phyloP scores from a whole-genome alignment of 2,329 filamentous ascomycete species.

The Stromatinia cepivora region DNA sequence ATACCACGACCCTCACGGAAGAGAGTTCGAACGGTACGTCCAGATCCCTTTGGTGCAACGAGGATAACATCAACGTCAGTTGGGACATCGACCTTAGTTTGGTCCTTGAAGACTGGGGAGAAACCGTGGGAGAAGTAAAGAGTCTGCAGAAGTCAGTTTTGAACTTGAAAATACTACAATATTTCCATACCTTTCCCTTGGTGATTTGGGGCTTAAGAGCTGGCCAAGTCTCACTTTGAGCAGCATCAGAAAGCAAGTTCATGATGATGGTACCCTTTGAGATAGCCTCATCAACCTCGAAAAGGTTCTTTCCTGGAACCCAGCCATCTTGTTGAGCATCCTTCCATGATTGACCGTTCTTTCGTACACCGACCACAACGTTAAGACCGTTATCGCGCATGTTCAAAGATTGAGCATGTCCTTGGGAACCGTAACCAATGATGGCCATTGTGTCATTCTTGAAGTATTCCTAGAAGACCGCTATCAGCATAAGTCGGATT shows the following conservation, averaged over 20 bases:
- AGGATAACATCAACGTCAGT: constrained; percentile 98
- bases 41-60: constrained; percentile 97
- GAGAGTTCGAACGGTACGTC: constrained; percentile 95
- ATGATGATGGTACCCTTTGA: constrained; percentile 91
- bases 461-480: constrained; percentile 80
- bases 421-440: constrained; percentile 97
- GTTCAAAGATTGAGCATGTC: constrained; percentile 98
- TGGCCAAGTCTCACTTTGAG: constrained; percentile 98
- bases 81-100: constrained; percentile 98
- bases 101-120: constrained; percentile 99
- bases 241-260: constrained; percentile 98
- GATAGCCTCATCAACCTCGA: constrained; percentile 97
- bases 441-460: constrained; percentile 99
- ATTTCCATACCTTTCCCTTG: constrained; percentile 83
- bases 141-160: constrained; percentile 58
- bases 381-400: constrained; percentile 99
- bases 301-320: constrained; percentile 98
- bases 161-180: not conserved
- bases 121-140: constrained; percentile 99
- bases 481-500: constrained; percentile 29
- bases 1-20: constrained; percentile 99
- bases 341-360: constrained; percentile 98
- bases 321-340: constrained; percentile 96
- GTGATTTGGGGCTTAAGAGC: constrained; percentile 95
- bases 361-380: constrained; percentile 97